phyloP scores from a whole-genome alignment of 768 basidiomycete genomes.

The Neoboletus brunneissimus region DNA sequence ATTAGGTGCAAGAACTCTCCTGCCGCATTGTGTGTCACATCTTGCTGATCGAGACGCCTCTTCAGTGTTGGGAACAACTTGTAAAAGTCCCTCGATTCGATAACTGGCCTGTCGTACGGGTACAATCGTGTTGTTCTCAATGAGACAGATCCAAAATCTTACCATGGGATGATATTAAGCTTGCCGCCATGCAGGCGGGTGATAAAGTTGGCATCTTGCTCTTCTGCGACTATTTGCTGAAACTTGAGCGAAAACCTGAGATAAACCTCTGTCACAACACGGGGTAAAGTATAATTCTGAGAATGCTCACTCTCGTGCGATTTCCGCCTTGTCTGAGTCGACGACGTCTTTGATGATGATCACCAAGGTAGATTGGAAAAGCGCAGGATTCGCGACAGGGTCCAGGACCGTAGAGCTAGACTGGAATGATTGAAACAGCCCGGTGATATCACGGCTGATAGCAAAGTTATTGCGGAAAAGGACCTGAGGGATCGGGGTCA shows the following conservation, averaged over 20 bases:
- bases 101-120: slow-evolving; percentile 42
- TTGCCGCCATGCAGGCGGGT: slow-evolving; percentile 53
- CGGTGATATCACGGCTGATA: slow-evolving; percentile 57
- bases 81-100: slow-evolving; percentile 60
- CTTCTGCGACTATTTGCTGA: slow-evolving; percentile 55
- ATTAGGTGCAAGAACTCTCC: slow-evolving; percentile 53
- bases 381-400: slow-evolving; percentile 52
- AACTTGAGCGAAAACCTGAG: slow-evolving; percentile 55
- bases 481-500: slow-evolving; percentile 37
- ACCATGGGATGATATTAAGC: slow-evolving; percentile 59
- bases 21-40: slow-evolving; percentile 46
- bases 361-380: slow-evolving; percentile 57
- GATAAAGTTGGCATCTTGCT: slow-evolving; percentile 61
- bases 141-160: neutral
- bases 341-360: slow-evolving; percentile 72
- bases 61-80: slow-evolving; percentile 47
- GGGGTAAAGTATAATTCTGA: neutral
- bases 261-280: neutral
- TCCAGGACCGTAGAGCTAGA: slow-evolving; percentile 54
- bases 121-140: neutral
- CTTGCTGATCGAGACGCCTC: slow-evolving; percentile 45
- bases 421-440: slow-evolving; percentile 61
- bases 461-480: slow-evolving; percentile 67
- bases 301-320: slow-evolving; percentile 50
- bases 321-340: slow-evolving; percentile 57